A percentile compares a stretch with the other conserved stretches of the same genome.
Conservation (phyloP, 257 asterid species). For the Solanum ossicruentum region DNA sequence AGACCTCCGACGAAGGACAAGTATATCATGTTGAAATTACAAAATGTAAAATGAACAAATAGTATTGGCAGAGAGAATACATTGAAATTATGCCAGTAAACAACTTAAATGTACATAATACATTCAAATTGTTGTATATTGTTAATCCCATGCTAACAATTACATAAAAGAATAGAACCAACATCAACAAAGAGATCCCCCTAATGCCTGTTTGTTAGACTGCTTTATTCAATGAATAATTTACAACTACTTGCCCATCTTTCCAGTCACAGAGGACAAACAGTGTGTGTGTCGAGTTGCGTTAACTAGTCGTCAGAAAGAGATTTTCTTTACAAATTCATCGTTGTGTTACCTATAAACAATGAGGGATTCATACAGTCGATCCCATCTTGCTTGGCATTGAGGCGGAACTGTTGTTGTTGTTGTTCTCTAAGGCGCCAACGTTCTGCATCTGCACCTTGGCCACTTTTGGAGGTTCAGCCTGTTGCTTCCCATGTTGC, state of each 20-base stretch:
- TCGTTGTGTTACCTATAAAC: slow-evolving; percentile 20
- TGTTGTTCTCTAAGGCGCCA: slow-evolving; percentile 12
- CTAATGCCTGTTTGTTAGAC: not conserved
- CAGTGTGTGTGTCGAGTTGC: slow-evolving; percentile 6
- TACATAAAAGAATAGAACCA: slow-evolving; percentile 5
- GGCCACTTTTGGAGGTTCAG: slow-evolving; percentile 15
- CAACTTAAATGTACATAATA: not conserved
- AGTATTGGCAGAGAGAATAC: not conserved
- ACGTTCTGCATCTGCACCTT: slow-evolving; percentile 9
- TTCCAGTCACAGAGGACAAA: slow-evolving; percentile 4
- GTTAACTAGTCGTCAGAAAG: not conserved
- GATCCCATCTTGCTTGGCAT: not conserved
- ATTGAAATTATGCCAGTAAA: not conserved
- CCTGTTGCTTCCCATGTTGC: slow-evolving; percentile 36
- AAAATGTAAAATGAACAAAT: not conserved
- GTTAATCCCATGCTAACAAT: not conserved
- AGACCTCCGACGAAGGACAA: not conserved
- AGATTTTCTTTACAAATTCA: slow-evolving; percentile 27
- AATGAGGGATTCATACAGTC: not conserved
- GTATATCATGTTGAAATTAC: not conserved
- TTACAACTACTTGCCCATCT: slow-evolving; percentile 28
- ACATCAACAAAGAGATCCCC: not conserved
- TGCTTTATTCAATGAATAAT: slow-evolving; percentile 5
- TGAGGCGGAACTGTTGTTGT: not conserved
- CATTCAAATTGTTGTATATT: not conserved